Evolutionary conservation across 139 green algal genomes (phyloP), one percentile per base, ranked within the genome.

Genomic region (Tetradesmus obliquus): DNA sequence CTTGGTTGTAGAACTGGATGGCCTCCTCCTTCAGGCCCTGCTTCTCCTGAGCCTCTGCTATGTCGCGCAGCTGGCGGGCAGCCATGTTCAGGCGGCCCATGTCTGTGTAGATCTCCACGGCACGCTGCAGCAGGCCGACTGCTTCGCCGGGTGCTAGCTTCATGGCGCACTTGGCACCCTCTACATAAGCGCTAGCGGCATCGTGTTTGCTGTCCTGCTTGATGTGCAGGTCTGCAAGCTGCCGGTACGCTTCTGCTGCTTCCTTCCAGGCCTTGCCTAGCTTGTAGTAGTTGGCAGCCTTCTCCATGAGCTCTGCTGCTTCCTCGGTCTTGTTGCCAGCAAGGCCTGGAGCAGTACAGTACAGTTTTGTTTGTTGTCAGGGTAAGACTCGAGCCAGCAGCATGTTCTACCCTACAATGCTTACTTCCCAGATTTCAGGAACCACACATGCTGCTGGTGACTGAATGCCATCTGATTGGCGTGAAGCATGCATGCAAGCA

Each of bases 241-340:
- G 95, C 24, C 93, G 90, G 93, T 97, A 99, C 5, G 93, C 94
- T n/a, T 98, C 93, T 10, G 93, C 96, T 9, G 95, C 97, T 19
- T 99, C 95, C 24, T 94, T 87, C 96, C 96, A 95, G 24, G 91
- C 90, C 84, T 99, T 99, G 19, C 93, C 97, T 1, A 99, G 95
- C 93, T 99, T 99, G 95, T 97, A 99, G 72, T 99, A 95, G 87
- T 98, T 99, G 10, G 94, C 97, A 19, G 97, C 98, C 92, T 97
- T 98, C 93, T 99, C 98, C 62, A 97, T 94, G 10, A 99, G 93
- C 87, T 99, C 97, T 62, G 97, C 97, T 8, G 98, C 98, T 51
- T 99, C 98, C 87, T 99, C 98, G 87, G 99, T 97, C 90, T 99
- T 99, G 93, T 93, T 97, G 53, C 86, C 86, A 81, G 86, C 13